Evolutionary conservation across 2,329 filamentous ascomycete species (phyloP).

Genomic region (Mollisiaceae sp.): DNA sequence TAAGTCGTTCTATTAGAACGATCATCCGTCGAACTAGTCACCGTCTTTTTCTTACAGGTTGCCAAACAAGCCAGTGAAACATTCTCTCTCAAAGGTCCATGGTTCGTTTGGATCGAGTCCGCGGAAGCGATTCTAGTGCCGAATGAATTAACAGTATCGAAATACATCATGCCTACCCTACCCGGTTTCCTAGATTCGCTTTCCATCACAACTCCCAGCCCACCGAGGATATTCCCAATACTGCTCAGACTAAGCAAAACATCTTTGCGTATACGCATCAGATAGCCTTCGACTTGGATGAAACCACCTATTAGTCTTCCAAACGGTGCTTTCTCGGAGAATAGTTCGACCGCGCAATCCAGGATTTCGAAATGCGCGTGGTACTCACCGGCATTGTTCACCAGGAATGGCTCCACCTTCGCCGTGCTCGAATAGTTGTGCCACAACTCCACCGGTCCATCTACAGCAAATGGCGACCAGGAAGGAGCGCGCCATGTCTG

Average conservation of each 20-base stretch:
- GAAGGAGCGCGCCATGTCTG: neutral
- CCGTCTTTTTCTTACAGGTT: neutral
- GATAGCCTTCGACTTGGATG: neutral
- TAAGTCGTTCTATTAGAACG: neutral
- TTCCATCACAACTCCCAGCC: neutral
- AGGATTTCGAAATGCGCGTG: neutral
- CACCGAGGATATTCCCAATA: neutral
- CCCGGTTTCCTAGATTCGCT: neutral
- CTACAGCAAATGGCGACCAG: neutral
- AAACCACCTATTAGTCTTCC: neutral
- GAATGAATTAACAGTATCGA: slow-evolving; percentile 2
- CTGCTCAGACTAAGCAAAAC: neutral
- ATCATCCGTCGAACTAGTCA: neutral
- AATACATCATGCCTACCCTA: neutral
- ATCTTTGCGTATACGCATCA: neutral
- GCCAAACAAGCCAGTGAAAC: neutral
- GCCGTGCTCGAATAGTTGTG: neutral
- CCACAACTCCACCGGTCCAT: neutral
- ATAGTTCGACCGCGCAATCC: neutral
- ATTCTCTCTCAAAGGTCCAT: neutral
- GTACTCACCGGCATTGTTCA: neutral
- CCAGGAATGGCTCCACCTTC: neutral
- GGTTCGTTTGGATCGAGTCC: neutral
- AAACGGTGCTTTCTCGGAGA: neutral
- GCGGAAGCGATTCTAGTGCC: neutral